phyloP scores from a whole-genome alignment of 495 filamentous ascomycete species.

The Penicillium taxi region DNA sequence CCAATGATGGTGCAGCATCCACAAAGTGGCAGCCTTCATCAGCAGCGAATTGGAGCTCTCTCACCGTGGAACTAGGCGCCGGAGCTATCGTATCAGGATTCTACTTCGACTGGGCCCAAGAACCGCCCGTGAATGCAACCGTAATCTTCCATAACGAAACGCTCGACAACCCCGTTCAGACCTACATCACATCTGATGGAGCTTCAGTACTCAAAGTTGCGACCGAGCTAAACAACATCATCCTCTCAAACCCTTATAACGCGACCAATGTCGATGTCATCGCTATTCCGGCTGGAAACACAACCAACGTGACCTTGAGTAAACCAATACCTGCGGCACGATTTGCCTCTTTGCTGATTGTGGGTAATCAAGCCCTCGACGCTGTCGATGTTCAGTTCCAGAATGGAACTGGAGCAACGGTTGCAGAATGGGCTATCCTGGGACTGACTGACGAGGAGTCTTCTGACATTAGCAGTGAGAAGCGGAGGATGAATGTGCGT shows the following conservation, averaged over 20 bases:
- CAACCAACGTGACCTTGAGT: constrained; percentile 37
- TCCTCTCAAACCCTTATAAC: constrained; percentile 33
- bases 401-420: constrained; percentile 54
- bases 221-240: constrained; percentile 20
- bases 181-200: constrained; percentile 1
- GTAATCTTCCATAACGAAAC: constrained; percentile 49
- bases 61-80: constrained; percentile 42
- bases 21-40: constrained; percentile 65
- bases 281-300: constrained; percentile 36
- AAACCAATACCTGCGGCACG: constrained; percentile 25
- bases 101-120: constrained; percentile 59
- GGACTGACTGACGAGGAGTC: constrained; percentile 8
- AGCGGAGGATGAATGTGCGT: constrained; percentile 13
- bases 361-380: constrained; percentile 38
- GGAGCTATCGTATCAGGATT: constrained; percentile 43
- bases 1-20: constrained; percentile 59
- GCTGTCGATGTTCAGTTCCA: constrained; percentile 36
- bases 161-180: constrained; percentile 13
- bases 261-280: constrained; percentile 23
- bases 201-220: constrained; percentile 13
- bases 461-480: neutral
- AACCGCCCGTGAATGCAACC: constrained; percentile 49
- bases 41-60: constrained; percentile 35
- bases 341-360: constrained; percentile 40
- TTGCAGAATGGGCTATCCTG: constrained; percentile 65